Evolutionary conservation across 1,284 basidiomycete genomes (phyloP).

Genomic region (Lentinus polychrous): DNA sequence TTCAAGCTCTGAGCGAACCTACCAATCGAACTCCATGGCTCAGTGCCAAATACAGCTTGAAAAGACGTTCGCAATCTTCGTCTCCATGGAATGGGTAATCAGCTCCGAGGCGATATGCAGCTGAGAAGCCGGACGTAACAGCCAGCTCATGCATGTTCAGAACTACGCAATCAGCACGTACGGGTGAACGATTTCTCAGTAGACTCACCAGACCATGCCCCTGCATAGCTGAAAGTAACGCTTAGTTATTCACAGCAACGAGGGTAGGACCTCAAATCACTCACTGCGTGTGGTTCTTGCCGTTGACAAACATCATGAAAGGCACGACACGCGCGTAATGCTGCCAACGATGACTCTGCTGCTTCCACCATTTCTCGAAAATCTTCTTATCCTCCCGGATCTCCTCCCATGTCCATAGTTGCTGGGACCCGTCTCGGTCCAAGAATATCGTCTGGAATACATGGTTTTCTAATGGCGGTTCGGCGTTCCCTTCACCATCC

Average conservation of each 20-base stretch:
- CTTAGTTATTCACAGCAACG: slow-evolving; percentile 9
- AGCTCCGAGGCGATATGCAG: slow-evolving; percentile 52
- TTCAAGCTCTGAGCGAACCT: slow-evolving; percentile 10
- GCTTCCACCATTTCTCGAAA: slow-evolving; percentile 56
- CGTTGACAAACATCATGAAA: slow-evolving; percentile 57
- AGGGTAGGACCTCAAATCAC: slow-evolving; percentile 22
- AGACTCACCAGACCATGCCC: slow-evolving; percentile 31
- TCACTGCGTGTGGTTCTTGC: slow-evolving; percentile 38
- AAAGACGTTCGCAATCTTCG: slow-evolving; percentile 36
- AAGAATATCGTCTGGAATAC: slow-evolving; percentile 66
- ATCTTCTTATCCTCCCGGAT: slow-evolving; percentile 45
- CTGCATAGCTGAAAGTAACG: slow-evolving; percentile 25
- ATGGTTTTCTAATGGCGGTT: slow-evolving; percentile 34
- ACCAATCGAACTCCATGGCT: slow-evolving; percentile 31
- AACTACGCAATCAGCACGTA: slow-evolving; percentile 13
- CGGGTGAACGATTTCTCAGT: slow-evolving; percentile 3
- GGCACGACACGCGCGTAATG: slow-evolving; percentile 53
- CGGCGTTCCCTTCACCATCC: slow-evolving; percentile 16
- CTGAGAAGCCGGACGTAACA: slow-evolving; percentile 51
- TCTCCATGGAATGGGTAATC: slow-evolving; percentile 39
- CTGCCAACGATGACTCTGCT: slow-evolving; percentile 53
- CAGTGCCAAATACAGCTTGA: slow-evolving; percentile 38
- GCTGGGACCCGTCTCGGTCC: slow-evolving; percentile 39
- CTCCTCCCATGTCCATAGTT: slow-evolving; percentile 47
- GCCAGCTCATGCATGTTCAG: slow-evolving; percentile 55